These are phyloP conservation scores for Volvox africanus DNA, from an alignment of 139 green algal species.

Conservation along the genomic window DNA sequence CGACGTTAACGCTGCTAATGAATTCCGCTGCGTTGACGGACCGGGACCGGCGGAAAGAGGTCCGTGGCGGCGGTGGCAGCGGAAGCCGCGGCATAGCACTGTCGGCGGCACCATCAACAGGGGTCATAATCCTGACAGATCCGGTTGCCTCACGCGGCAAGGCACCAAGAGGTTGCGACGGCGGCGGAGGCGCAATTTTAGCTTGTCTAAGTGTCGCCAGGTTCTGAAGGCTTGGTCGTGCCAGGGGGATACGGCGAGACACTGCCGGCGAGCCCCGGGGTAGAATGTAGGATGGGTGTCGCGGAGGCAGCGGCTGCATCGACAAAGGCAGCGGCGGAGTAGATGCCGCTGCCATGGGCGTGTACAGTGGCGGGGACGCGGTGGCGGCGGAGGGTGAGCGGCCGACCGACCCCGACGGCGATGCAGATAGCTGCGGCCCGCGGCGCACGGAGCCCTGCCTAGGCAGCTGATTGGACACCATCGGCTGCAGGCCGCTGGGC, in stretches of 20 bases:
- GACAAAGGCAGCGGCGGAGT: background rate
- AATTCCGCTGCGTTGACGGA: no score
- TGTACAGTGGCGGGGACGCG: background rate
- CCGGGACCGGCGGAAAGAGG: background rate
- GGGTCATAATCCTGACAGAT: no score
- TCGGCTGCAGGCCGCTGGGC: background rate
- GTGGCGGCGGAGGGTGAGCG: background rate
- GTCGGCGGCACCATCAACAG: background rate
- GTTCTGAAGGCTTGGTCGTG: background rate
- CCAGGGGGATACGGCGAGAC: background rate
- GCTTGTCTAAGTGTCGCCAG: background rate
- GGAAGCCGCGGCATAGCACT: background rate
- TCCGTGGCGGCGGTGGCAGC: background rate
- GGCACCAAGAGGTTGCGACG: background rate
- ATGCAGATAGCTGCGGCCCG: background rate
- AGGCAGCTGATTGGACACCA: background rate
- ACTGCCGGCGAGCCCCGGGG: background rate
- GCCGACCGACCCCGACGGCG: background rate
- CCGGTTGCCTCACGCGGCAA: no score
- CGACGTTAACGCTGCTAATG: no score
- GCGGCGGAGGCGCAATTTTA: background rate
- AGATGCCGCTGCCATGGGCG: background rate
- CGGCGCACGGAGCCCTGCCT: background rate
- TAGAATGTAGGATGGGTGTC: background rate
- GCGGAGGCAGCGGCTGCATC: slow-evolving; percentile 1